phyloP scores from a whole-genome alignment of 2,329 filamentous ascomycete genomes.

The Phialocephala sp. region DNA sequence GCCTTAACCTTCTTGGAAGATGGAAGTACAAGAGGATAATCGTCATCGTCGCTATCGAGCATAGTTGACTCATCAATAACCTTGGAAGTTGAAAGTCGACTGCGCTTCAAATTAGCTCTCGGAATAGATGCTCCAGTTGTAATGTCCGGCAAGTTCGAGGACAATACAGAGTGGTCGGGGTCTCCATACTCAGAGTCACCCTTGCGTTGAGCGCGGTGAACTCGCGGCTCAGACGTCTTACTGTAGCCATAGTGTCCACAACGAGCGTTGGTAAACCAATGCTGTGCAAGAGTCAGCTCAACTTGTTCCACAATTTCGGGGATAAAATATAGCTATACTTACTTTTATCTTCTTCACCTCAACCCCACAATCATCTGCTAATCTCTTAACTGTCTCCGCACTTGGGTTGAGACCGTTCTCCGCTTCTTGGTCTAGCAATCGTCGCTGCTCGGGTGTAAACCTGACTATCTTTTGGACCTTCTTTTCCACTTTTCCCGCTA shows the following conservation, averaged over 20 bases:
- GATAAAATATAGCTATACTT: background rate
- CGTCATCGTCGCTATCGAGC: slow-evolving; percentile 3
- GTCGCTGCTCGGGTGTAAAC: background rate
- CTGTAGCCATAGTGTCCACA: background rate
- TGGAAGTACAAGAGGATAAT: background rate
- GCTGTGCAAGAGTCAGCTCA: background rate
- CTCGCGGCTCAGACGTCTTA: background rate
- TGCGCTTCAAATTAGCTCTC: background rate
- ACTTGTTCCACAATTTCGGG: background rate
- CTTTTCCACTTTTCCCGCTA: background rate
- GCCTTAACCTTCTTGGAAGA: background rate
- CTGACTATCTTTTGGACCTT: background rate
- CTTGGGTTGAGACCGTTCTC: background rate
- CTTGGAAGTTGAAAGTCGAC: background rate
- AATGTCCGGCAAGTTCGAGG: background rate
- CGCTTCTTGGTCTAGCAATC: background rate
- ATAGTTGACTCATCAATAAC: background rate
- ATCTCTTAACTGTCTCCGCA: background rate
- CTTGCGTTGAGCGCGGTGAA: too few relatives aligned
- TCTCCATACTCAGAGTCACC: background rate
- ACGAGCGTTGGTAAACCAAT: background rate
- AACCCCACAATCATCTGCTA: background rate
- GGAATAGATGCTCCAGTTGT: too few relatives aligned
- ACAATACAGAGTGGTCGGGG: background rate
- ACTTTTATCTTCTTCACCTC: background rate